Base-by-base conservation (phyloP, 495 filamentous ascomycete species). In the Entonaema liquescens region DNA sequence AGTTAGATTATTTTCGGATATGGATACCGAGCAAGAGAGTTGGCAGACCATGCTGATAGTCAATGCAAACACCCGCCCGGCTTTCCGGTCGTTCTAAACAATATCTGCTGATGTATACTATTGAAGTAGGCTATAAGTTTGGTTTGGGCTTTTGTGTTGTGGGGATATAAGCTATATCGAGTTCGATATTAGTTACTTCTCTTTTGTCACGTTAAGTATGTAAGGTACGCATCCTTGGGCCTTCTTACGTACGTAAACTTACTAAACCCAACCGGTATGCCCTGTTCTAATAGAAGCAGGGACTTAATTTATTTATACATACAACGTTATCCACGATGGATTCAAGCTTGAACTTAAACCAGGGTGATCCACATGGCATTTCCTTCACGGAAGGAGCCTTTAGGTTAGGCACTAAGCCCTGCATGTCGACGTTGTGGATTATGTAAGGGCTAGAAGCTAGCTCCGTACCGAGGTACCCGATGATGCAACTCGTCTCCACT, bases 331-430 rank as follows among this genome's bases (percentile, higher is more conserved):
- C 53, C 63, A 60, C 59, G 69, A 60, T 47, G 70, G 70, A 72
- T 72, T 72, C 70, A 72, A 68, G 55, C 70, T 72, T 72, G 59
- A 72, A 68, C 55, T 72, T 54, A 52, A 47, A 67, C 53, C 59
- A 68, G 19, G 70, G 9, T 60, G 70, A 64, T 72, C 70, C 65
- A 49, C 70, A 68, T 68, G 61, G 64, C 59, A 68, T 68, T 60
- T 63, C 42, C 21, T 35, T 68, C 47, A 59, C 70, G 70, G 70
- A 68, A 72, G 70, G 70, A 72, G 70, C 70, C 70, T 72, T 72
- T 68, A 72, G 40, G 70, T 72, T 72, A 52, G 28, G 36, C 70
- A 65, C 70, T 72, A 72, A 72, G 70, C 70, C 70, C 69, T 67
- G 63, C 63, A 72, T 59, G 47, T 66, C 64, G 59, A 47, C 26